Evolutionary conservation across 2,329 filamentous ascomycete genomes (phyloP).

Genomic region (Nakataea oryzae): DNA sequence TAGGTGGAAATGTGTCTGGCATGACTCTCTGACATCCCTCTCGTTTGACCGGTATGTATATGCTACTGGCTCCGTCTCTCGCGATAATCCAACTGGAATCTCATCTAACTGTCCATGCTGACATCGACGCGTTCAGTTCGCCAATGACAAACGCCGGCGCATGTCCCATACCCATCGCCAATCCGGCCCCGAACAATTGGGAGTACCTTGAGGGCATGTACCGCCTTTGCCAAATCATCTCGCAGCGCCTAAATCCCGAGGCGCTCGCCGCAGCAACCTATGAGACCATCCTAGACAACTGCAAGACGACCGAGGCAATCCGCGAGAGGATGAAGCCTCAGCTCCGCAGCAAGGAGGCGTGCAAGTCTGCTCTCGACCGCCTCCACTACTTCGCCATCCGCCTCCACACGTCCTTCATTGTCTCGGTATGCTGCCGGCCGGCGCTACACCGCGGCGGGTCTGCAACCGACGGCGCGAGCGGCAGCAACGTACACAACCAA

Average conservation of each 20-base stretch:
- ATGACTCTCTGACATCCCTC: slow-evolving; percentile 54
- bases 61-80: not conserved
- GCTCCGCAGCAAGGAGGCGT: slow-evolving; percentile 49
- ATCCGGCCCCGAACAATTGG: slow-evolving; percentile 33
- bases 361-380: slow-evolving; percentile 52
- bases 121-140: slow-evolving; percentile 23
- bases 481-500: not conserved
- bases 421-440: slow-evolving; percentile 54
- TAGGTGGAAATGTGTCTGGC: slow-evolving; percentile 55
- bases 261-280: slow-evolving; percentile 37
- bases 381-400: slow-evolving; percentile 54
- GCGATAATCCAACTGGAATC: no score
- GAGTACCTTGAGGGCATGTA: slow-evolving; percentile 57
- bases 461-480: not conserved
- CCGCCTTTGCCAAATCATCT: slow-evolving; percentile 51
- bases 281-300: slow-evolving; percentile 46
- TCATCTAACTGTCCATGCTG: not conserved
- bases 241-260: slow-evolving; percentile 45
- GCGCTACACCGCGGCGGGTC: slow-evolving; percentile 37
- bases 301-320: slow-evolving; percentile 40
- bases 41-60: slow-evolving; percentile 49
- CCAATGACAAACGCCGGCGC: slow-evolving; percentile 52
- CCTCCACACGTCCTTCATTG: slow-evolving; percentile 55
- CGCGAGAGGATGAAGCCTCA: slow-evolving; percentile 37
- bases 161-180: slow-evolving; percentile 39